phyloP scores from a whole-genome alignment of 2,329 filamentous ascomycete species.

The Clarireedia monteithiana region DNA sequence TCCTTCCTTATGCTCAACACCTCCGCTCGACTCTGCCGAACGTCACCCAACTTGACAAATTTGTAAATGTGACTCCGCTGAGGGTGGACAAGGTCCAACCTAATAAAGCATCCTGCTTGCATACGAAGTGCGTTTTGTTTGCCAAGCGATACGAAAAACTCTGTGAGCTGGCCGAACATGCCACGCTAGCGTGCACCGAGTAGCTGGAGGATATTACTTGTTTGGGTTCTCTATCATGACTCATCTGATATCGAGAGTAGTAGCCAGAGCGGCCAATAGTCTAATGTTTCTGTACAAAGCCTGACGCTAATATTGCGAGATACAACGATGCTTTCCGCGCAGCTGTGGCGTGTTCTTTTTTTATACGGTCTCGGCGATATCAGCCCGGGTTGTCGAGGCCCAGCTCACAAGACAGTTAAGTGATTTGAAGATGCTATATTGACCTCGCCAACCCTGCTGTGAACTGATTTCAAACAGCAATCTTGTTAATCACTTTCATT shows the following conservation, averaged over 20 bases:
- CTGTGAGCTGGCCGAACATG: background rate
- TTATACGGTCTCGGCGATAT: slow-evolving; percentile 2
- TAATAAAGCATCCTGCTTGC: background rate
- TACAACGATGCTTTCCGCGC: background rate
- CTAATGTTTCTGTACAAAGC: background rate
- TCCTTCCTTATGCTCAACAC: background rate
- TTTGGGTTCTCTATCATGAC: background rate
- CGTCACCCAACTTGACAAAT: background rate
- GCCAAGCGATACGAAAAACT: background rate
- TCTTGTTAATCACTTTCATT: background rate
- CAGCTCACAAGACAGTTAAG: background rate
- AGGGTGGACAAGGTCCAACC: background rate
- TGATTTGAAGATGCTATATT: slow-evolving; percentile 1
- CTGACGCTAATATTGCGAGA: background rate
- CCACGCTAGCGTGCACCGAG: background rate
- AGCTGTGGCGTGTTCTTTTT: slow-evolving; percentile 7
- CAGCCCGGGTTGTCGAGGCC: background rate
- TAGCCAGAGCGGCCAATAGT: background rate
- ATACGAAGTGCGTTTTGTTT: background rate
- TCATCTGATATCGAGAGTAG: background rate
- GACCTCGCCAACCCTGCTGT: background rate
- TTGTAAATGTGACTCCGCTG: background rate
- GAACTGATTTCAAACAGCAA: background rate
- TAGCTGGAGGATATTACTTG: slow-evolving; percentile 3
- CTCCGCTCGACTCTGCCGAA: background rate